Evolutionary conservation across 2,329 filamentous ascomycete species (phyloP).

Genomic region (Aspergillus sp.): DNA sequence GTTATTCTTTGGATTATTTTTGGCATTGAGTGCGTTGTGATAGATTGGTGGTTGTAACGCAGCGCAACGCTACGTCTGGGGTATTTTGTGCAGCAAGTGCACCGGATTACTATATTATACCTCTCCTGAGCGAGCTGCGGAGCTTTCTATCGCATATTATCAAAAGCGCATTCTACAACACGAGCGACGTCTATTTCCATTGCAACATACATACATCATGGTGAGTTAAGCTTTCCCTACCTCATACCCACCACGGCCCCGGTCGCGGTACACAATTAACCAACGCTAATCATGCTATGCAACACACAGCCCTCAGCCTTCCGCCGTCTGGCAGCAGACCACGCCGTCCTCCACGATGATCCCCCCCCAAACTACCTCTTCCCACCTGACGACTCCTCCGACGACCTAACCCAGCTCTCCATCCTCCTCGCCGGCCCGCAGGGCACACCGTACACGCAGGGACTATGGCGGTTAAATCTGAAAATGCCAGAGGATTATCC

Average conservation of each 20-base stretch:
- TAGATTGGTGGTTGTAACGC: neutral
- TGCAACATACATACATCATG: neutral
- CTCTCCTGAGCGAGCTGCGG: neutral
- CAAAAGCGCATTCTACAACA: neutral
- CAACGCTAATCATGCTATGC: constrained; percentile 3
- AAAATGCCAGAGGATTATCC: constrained; percentile 54
- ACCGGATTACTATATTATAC: neutral
- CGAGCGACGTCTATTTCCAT: neutral
- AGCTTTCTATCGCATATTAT: neutral
- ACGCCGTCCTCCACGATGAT: constrained; percentile 49
- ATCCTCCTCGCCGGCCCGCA: constrained; percentile 54
- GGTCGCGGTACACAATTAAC: neutral
- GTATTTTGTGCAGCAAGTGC: too few species aligned
- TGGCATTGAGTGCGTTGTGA: neutral
- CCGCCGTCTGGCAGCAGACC: constrained; percentile 55
- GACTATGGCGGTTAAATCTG: constrained; percentile 55
- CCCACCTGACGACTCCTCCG: constrained; percentile 36
- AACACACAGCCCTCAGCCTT: constrained; percentile 32
- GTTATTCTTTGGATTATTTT: neutral
- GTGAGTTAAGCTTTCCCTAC: neutral
- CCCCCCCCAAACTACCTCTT: constrained; percentile 59
- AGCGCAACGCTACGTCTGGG: too few species aligned
- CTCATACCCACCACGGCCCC: too few species aligned
- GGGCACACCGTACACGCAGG: constrained; percentile 53
- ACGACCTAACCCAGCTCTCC: constrained; percentile 53